Evolutionary conservation across 352 stramenopile genomes (phyloP).

Genomic region (Paralagenidium karlingii): DNA sequence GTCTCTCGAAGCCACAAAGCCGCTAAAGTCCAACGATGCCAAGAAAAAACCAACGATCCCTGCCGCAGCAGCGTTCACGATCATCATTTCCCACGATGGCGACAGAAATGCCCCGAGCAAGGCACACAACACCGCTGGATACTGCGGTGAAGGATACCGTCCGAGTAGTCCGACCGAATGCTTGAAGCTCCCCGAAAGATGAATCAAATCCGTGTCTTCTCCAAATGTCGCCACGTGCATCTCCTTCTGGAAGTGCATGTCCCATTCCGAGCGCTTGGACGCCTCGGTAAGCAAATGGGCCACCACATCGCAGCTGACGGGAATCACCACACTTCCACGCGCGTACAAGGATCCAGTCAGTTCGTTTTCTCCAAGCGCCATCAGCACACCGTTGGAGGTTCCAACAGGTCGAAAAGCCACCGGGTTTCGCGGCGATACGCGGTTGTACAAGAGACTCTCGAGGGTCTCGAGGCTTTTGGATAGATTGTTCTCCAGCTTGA

Average conservation of each 20-base stretch:
- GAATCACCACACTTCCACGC: slow-evolving; percentile 47
- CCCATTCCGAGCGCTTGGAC: slow-evolving; percentile 58
- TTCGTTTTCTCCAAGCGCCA: slow-evolving; percentile 32
- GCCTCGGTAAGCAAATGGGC: slow-evolving; percentile 52
- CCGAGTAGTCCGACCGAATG: slow-evolving; percentile 11
- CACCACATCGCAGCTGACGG: slow-evolving; percentile 49
- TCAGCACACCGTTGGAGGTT: slow-evolving; percentile 36
- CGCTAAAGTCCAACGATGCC: slow-evolving; percentile 22
- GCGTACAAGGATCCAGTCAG: slow-evolving; percentile 30
- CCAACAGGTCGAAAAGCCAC: slow-evolving; percentile 48
- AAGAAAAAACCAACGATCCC: slow-evolving; percentile 21
- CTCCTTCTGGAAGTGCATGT: slow-evolving; percentile 54
- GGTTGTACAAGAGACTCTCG: slow-evolving; percentile 33
- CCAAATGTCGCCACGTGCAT: slow-evolving; percentile 57
- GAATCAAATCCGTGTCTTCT: slow-evolving; percentile 57
- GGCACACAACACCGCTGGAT: slow-evolving; percentile 25
- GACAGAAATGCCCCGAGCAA: slow-evolving; percentile 29
- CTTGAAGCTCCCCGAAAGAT: slow-evolving; percentile 39
- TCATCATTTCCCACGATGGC: slow-evolving; percentile 23
- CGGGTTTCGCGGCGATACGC: slow-evolving; percentile 10
- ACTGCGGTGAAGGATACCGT: slow-evolving; percentile 26
- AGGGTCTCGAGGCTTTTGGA: slow-evolving; percentile 49
- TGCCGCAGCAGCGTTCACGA: slow-evolving; percentile 34
- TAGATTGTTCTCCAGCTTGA: slow-evolving; percentile 67
- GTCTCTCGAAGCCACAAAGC: slow-evolving; percentile 36